These are phyloP conservation scores for Hymenoscyphus infarciens DNA, from an alignment of 2,329 filamentous ascomycete species.

Conservation along the genomic window DNA sequence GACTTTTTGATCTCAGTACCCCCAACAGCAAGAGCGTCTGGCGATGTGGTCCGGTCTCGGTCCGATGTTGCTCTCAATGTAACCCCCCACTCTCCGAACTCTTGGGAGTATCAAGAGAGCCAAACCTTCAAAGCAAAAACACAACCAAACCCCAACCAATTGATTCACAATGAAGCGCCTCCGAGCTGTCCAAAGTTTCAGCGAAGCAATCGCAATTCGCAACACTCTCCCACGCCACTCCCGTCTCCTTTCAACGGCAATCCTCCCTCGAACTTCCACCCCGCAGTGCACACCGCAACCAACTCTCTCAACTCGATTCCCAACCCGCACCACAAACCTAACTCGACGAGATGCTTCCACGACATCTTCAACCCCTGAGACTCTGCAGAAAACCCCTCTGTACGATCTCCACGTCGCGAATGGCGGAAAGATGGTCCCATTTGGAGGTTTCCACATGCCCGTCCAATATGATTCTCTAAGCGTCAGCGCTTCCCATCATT, in stretches of 20 bases:
- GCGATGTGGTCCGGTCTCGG: too few species aligned
- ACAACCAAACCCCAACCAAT: slow-evolving; percentile 17
- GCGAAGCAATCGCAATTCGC: slow-evolving; percentile 18
- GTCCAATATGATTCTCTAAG: slow-evolving; percentile 78
- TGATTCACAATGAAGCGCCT: slow-evolving; percentile 32
- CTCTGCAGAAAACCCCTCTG: slow-evolving; percentile 63
- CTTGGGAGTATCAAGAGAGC: too few species aligned
- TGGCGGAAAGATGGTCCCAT: slow-evolving; percentile 94
- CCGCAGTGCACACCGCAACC: slow-evolving; percentile 14
- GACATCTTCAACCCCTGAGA: slow-evolving; percentile 21
- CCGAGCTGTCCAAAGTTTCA: slow-evolving; percentile 26
- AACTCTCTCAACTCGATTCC: slow-evolving; percentile 1
- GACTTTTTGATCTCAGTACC: too few species aligned
- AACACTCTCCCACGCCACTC: slow-evolving; percentile 19
- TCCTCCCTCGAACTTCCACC: slow-evolving; percentile 13
- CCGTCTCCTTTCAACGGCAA: slow-evolving; percentile 29
- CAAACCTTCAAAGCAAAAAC: background rate
- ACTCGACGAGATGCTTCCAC: slow-evolving; percentile 14
- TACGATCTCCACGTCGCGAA: slow-evolving; percentile 74
- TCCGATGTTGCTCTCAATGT: too few species aligned
- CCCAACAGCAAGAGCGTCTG: too few species aligned
- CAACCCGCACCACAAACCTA: slow-evolving; percentile 7
- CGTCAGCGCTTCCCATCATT: slow-evolving; percentile 81
- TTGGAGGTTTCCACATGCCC: slow-evolving; percentile 89
- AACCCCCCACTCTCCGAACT: too few species aligned